phyloP scores from a whole-genome alignment of 169 alveolate species.

The Eimeria mitis region DNA sequence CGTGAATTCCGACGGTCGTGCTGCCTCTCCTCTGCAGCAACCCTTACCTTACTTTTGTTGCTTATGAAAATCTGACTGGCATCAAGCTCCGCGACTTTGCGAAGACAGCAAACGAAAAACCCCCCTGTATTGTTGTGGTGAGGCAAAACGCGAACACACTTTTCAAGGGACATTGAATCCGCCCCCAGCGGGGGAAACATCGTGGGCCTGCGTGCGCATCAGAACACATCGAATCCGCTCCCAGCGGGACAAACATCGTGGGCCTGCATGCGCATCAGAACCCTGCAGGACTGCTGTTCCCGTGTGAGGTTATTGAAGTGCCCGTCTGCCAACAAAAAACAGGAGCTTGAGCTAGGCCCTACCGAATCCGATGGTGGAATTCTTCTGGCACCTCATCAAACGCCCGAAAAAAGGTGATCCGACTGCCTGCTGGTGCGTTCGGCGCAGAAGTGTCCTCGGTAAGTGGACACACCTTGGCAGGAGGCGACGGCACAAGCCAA shows the following conservation, averaged over 20 bases:
- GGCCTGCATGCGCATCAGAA: conserved; percentile 64
- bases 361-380: conserved; percentile 62
- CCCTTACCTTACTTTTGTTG: conserved; percentile 56
- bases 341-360: not conserved
- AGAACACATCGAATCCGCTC: conserved; percentile 77
- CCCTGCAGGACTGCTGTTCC: not conserved
- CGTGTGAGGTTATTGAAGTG: not conserved
- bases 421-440: not conserved
- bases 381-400: conserved; percentile 74
- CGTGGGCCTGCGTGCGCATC: no score
- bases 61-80: conserved; percentile 51
- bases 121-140: conserved; percentile 96
- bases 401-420: conserved; percentile 29
- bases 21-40: conserved; percentile 29
- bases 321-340: not conserved
- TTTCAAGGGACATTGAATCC: conserved; percentile 84
- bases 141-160: conserved; percentile 95
- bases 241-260: conserved; percentile 88
- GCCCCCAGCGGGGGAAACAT: conserved; percentile 88
- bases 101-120: conserved; percentile 91
- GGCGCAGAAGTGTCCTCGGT: not conserved
- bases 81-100: conserved; percentile 61
- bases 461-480: not conserved
- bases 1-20: not conserved
- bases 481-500: conserved; percentile 72